Percentiles rank a stretch among this genome's conserved stretches.
These are phyloP conservation scores for Fusarium sp. DNA, from an alignment of 2,329 filamentous ascomycete genomes.

Conservation along the genomic window DNA sequence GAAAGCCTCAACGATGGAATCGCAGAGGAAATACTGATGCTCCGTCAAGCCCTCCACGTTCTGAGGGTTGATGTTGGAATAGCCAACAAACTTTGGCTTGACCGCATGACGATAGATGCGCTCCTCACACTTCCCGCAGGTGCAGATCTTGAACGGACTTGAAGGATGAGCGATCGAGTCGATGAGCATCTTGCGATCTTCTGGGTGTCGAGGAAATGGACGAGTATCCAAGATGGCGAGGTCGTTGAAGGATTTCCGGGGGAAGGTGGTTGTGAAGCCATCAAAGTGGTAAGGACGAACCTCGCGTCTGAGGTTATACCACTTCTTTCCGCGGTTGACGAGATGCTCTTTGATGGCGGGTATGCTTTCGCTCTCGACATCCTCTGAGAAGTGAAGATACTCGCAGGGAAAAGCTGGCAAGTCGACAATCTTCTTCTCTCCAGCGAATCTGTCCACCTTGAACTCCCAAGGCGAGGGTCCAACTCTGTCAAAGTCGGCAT, in stretches of 20 bases:
- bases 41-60: background rate
- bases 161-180: background rate
- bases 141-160: background rate
- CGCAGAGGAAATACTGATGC: background rate
- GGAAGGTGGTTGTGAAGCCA: background rate
- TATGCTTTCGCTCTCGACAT: background rate
- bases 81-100: constrained; percentile 1
- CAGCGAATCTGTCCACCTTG: background rate
- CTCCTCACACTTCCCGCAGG: background rate
- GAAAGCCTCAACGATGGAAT: background rate
- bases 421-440: background rate
- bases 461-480: background rate
- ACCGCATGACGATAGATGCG: background rate
- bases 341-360: background rate
- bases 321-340: background rate
- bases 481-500: background rate
- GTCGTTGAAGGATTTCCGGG: background rate
- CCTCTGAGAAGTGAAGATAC: background rate
- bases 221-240: background rate
- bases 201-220: background rate
- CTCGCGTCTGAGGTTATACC: background rate
- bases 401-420: background rate
- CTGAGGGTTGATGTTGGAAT: background rate
- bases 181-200: background rate
- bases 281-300: background rate